A percentile compares a stretch with the other conserved stretches of the same genome.
Evolutionary conservation across 805 yeast genomes (phyloP).

Genomic region (Candida khao-thaluensis): DNA sequence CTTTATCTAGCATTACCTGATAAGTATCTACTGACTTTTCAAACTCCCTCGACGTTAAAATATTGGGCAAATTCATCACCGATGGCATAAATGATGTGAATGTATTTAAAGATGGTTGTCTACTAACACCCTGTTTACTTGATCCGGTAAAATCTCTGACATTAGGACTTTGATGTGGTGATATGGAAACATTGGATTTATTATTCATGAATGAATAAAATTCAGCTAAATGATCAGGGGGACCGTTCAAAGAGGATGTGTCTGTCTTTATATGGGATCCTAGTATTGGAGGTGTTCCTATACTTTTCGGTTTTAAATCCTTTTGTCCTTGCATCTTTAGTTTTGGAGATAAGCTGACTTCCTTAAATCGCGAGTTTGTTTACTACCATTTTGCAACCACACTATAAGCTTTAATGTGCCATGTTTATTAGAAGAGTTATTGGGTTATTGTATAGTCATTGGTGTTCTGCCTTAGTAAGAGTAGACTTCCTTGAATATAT

Average conservation of each 20-base stretch:
- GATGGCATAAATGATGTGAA: constrained; percentile 52
- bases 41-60: constrained; percentile 62
- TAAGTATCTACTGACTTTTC: constrained; percentile 48
- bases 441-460: no score
- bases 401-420: no score
- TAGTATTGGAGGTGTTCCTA: neutral
- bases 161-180: constrained; percentile 15
- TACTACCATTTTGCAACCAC: constrained; percentile 4
- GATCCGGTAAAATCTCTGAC: constrained; percentile 11
- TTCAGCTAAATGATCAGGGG: constrained; percentile 59
- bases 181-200: constrained; percentile 14
- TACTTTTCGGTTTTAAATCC: neutral
- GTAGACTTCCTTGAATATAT: no score
- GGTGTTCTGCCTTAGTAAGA: no score
- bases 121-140: constrained; percentile 9
- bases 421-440: no score
- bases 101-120: constrained; percentile 38
- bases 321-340: constrained; percentile 1
- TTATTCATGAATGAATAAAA: constrained; percentile 52
- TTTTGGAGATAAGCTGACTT: neutral
- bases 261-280: constrained; percentile 3
- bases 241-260: constrained; percentile 13
- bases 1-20: constrained; percentile 46
- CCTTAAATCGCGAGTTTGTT: constrained; percentile 2
- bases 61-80: constrained; percentile 56